phyloP scores from a whole-genome alignment of 352 stramenopile species.

The Pythium monospermum region DNA sequence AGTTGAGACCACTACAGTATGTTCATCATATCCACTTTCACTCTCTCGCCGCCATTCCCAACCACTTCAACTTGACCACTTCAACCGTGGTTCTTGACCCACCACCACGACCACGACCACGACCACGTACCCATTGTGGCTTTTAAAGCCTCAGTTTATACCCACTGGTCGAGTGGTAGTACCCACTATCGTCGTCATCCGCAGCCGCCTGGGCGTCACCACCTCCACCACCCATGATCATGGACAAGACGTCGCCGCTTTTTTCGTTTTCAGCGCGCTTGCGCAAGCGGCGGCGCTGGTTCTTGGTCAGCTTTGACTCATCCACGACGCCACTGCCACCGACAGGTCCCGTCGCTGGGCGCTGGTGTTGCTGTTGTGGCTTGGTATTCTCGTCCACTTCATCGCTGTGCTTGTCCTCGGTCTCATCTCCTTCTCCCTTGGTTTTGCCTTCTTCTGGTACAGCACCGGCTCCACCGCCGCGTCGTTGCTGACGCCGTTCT shows the following conservation, averaged over 20 bases:
- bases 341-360: conserved; percentile 25
- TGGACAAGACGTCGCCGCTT: conserved; percentile 51
- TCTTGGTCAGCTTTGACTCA: conserved; percentile 67
- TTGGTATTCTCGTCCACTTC: conserved; percentile 31
- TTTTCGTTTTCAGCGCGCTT: conserved; percentile 78
- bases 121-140: background rate
- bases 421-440: background rate
- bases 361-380: conserved; percentile 11
- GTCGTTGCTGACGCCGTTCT: conserved; percentile 26
- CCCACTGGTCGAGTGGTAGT: conserved; percentile 65
- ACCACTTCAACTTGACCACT: no score
- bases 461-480: conserved; percentile 16
- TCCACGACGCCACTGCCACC: conserved; percentile 26
- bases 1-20: no score
- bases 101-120: conserved; percentile 2
- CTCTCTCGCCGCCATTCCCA: background rate
- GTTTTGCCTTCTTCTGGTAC: background rate
- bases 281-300: conserved; percentile 71
- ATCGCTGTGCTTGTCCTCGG: conserved; percentile 4
- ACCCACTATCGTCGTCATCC: conserved; percentile 28
- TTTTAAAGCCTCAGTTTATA: conserved; percentile 55
- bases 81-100: no score
- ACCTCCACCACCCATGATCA: conserved; percentile 35
- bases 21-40: no score
- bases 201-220: conserved; percentile 17